These are phyloP conservation scores for Raphanus sativus DNA, from an alignment of 345 rosid species.

Conservation along the genomic window DNA sequence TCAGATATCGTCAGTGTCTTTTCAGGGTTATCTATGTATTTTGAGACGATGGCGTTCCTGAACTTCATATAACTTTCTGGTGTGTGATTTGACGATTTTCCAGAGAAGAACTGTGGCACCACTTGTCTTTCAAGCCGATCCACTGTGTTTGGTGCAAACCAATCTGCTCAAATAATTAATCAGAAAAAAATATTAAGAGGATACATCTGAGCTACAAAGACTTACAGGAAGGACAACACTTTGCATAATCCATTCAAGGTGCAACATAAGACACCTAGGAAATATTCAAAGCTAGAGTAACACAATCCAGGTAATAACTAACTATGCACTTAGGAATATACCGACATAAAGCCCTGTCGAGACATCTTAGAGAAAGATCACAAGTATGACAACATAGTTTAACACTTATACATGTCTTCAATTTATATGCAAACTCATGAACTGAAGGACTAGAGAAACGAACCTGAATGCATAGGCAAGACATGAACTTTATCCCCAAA, in stretches of 20 bases:
- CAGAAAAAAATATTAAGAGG: not conserved
- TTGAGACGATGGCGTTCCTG: slow-evolving; percentile 80
- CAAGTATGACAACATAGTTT: not conserved
- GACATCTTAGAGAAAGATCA: slow-evolving; percentile 1
- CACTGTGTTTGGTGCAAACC: slow-evolving; percentile 86
- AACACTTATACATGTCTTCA: not conserved
- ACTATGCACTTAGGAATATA: not conserved
- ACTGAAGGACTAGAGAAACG: not conserved
- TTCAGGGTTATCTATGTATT: slow-evolving; percentile 81
- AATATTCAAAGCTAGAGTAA: not conserved
- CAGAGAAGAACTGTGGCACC: slow-evolving; percentile 95
- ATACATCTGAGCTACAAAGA: not conserved
- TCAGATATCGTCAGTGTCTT: slow-evolving; percentile 68
- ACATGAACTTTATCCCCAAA: slow-evolving; percentile 70
- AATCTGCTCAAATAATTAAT: slow-evolving; percentile 47
- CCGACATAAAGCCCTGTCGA: slow-evolving; percentile 1
- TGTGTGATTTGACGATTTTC: slow-evolving; percentile 70
- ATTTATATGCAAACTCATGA: not conserved
- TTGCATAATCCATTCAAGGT: slow-evolving; percentile 1
- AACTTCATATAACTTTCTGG: slow-evolving; percentile 90
- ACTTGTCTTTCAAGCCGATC: slow-evolving; percentile 96
- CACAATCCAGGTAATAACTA: not conserved
- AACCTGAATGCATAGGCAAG: slow-evolving; percentile 97
- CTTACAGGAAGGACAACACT: slow-evolving; percentile 16
- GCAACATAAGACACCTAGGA: not conserved